These are phyloP conservation scores for Cymbopogon flexuosus DNA, from an alignment of 202 grass and related monocot genomes.

Conservation along the genomic window DNA sequence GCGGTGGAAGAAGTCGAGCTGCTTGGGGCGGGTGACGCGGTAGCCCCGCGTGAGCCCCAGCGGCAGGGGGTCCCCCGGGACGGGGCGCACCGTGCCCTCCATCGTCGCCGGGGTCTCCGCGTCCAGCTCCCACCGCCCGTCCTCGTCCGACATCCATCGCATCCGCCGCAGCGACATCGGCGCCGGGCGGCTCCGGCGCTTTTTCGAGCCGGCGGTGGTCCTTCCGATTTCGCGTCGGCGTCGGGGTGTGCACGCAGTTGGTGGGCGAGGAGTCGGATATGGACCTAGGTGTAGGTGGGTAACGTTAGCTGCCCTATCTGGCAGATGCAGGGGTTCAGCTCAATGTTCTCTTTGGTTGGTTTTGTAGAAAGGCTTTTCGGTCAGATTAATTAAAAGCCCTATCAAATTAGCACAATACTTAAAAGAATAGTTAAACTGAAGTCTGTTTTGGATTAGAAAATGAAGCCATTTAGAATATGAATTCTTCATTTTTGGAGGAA, in stretches of 20 bases:
- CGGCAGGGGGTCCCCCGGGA: slow-evolving; percentile 66
- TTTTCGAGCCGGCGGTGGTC: not conserved
- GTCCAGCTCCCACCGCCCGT: slow-evolving; percentile 77
- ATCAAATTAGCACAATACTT: no score
- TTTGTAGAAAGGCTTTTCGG: no score
- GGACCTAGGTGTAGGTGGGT: not conserved
- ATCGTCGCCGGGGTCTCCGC: slow-evolving; percentile 73
- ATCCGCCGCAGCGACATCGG: slow-evolving; percentile 68
- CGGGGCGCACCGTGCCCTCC: slow-evolving; percentile 78
- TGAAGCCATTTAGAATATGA: not conserved
- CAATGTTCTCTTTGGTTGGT: no score
- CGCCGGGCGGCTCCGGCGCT: slow-evolving; percentile 8
- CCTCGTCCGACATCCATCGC: slow-evolving; percentile 62
- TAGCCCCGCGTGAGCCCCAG: slow-evolving; percentile 71
- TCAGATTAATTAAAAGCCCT: no score
- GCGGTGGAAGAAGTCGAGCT: slow-evolving; percentile 95
- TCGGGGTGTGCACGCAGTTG: not conserved
- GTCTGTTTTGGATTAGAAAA: not conserved
- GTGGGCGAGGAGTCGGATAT: slow-evolving; percentile 4
- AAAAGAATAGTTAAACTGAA: no score
- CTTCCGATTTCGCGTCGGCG: slow-evolving; percentile 20
- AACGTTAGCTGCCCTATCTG: not conserved
- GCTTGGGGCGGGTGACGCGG: slow-evolving; percentile 81
- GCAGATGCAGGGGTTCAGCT: no score
- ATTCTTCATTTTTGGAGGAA: not conserved